A percentile compares a stretch with the other conserved stretches of the same genome.
Evolutionary conservation across 805 yeast species (phyloP).

Genomic region (Suhomyces prunicola): DNA sequence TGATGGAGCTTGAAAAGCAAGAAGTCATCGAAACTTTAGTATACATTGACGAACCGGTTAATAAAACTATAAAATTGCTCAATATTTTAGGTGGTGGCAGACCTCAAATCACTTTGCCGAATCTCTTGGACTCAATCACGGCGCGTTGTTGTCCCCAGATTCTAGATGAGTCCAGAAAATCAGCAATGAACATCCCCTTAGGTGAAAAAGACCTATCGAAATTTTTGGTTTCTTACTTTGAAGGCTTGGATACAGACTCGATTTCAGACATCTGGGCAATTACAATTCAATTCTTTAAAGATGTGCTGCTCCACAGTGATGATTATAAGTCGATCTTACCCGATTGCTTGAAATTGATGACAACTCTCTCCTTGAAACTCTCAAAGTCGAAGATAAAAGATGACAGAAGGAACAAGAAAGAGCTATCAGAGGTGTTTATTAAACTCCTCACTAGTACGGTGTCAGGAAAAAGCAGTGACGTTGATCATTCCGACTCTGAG

Average conservation of each 20-base stretch:
- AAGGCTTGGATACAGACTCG: constrained; percentile 68
- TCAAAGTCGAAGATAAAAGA: constrained; percentile 60
- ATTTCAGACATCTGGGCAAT: constrained; percentile 75
- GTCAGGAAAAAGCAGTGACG: constrained; percentile 3
- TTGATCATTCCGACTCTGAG: constrained; percentile 14
- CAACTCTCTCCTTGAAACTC: constrained; percentile 53
- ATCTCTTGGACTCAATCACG: constrained; percentile 53
- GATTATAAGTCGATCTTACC: constrained; percentile 51
- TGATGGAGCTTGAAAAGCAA: constrained; percentile 65
- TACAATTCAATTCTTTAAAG: constrained; percentile 57
- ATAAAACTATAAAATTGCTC: constrained; percentile 49
- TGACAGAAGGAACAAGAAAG: constrained; percentile 59
- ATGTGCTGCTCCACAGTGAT: constrained; percentile 45
- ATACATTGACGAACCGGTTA: constrained; percentile 21
- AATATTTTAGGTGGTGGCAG: constrained; percentile 83
- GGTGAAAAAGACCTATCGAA: constrained; percentile 43
- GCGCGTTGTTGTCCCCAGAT: constrained; percentile 42
- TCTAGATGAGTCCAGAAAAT: constrained; percentile 31
- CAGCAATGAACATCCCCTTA: constrained; percentile 48
- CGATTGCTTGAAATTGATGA: constrained; percentile 49
- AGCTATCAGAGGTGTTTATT: constrained; percentile 38
- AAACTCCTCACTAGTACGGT: constrained; percentile 22
- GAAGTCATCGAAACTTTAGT: constrained; percentile 71
- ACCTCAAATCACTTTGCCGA: constrained; percentile 70
- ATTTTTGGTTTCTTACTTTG: constrained; percentile 60